These are phyloP conservation scores for Blastocystis sp. DNA, from an alignment of 352 stramenopile genomes.

Conservation along the genomic window DNA sequence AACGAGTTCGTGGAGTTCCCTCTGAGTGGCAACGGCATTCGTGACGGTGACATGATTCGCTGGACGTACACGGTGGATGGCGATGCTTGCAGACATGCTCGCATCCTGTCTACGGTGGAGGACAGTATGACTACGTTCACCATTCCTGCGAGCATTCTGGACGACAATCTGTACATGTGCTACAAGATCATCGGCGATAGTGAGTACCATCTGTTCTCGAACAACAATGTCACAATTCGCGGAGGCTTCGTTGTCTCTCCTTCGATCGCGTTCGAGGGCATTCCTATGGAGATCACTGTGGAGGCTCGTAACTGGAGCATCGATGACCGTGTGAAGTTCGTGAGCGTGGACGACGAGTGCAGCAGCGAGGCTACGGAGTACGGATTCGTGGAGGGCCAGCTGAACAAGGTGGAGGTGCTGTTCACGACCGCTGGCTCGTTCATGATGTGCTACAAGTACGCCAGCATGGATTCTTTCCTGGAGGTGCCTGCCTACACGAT, in stretches of 20 bases:
- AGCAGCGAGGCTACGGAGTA: neutral
- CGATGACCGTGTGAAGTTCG: conserved; percentile 23
- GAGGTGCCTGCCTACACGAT: conserved; percentile 37
- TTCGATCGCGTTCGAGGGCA: neutral
- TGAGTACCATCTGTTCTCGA: neutral
- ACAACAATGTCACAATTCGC: conserved; percentile 32
- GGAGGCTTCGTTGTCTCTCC: neutral
- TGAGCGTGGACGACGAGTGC: neutral
- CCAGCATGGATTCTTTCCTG: neutral
- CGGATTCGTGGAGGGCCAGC: neutral
- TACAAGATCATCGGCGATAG: conserved; percentile 27
- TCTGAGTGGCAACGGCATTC: conserved; percentile 32
- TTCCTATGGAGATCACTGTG: conserved; percentile 7
- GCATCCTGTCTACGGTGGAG: neutral
- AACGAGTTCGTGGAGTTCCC: neutral
- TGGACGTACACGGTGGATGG: conserved; percentile 25
- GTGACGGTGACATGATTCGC: conserved; percentile 35
- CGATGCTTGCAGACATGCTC: neutral
- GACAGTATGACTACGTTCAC: neutral
- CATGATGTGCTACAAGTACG: conserved; percentile 56
- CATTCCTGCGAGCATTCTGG: neutral
- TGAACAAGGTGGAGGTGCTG: neutral
- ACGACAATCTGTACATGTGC: conserved; percentile 28
- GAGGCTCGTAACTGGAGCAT: conserved; percentile 19
- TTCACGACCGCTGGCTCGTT: neutral